Conservation (phyloP, 2,329 filamentous ascomycete species). For the Penicillium sp. region DNA sequence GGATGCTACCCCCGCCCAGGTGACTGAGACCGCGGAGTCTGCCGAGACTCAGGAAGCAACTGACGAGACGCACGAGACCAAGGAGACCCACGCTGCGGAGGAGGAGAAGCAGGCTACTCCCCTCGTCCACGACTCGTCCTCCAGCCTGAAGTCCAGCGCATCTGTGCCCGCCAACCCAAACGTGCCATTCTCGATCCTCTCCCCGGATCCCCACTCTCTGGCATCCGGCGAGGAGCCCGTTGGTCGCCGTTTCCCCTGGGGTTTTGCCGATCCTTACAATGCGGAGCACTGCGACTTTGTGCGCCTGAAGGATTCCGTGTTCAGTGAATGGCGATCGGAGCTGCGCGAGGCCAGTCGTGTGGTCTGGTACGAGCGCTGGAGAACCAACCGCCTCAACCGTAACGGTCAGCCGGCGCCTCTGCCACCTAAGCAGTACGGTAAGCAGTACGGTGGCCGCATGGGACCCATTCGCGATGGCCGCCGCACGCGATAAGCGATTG, state of each 20-base stretch:
- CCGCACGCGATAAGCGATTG: conserved; percentile 20
- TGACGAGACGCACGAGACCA: conserved; percentile 6
- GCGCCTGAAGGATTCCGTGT: conserved; percentile 83
- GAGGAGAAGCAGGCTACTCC: neutral
- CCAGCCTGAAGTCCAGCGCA: conserved; percentile 47
- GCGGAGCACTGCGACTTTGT: conserved; percentile 89
- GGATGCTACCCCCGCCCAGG: conserved; percentile 17
- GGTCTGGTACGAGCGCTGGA: conserved; percentile 94
- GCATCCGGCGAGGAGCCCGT: conserved; percentile 54
- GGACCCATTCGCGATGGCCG: conserved; percentile 26
- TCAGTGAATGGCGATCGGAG: conserved; percentile 87
- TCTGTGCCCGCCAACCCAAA: conserved; percentile 52
- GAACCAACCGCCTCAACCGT: conserved; percentile 53
- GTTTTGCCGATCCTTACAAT: conserved; percentile 90
- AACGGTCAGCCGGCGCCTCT: conserved; percentile 23
- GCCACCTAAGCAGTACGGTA: conserved; percentile 15
- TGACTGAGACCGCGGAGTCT: conserved; percentile 22
- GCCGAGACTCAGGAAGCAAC: conserved; percentile 20
- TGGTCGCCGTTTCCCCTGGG: conserved; percentile 91
- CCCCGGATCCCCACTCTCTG: conserved; percentile 72
- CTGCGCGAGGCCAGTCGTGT: conserved; percentile 85
- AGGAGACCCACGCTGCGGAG: conserved; percentile 16
- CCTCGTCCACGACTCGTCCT: conserved; percentile 27
- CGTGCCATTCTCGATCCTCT: conserved; percentile 86
- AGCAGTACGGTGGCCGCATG: conserved; percentile 25